Conservation (phyloP, 306 rosid species). For the Malus orientalis region DNA sequence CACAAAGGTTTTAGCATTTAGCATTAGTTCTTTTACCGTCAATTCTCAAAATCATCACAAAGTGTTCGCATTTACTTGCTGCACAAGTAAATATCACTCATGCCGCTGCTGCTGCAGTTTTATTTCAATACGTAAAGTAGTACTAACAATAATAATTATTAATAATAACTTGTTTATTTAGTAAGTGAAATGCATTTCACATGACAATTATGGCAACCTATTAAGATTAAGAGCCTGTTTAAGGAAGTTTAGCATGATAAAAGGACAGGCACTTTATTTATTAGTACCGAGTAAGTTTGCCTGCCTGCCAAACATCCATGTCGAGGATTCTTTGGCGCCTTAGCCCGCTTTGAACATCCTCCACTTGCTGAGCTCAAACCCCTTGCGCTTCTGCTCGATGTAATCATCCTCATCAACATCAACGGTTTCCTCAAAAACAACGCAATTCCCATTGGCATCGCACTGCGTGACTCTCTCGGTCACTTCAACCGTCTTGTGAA, state of each 20-base stretch:
- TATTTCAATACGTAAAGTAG: no score
- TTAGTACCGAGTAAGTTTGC: not conserved
- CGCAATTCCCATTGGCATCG: constrained; percentile 1
- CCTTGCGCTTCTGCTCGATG: constrained; percentile 16
- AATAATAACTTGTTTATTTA: not conserved
- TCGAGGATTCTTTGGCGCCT: not conserved
- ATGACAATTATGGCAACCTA: not conserved
- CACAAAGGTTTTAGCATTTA: not conserved
- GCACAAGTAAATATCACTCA: not conserved
- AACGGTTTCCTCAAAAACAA: constrained; percentile 20
- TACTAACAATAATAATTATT: not conserved
- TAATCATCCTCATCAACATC: constrained; percentile 20
- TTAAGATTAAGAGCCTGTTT: not conserved
- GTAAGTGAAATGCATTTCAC: not conserved
- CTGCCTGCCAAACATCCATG: constrained; percentile 7
- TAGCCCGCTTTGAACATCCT: constrained; percentile 15
- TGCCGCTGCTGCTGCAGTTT: not conserved
- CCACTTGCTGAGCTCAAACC: constrained; percentile 25
- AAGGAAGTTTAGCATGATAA: not conserved
- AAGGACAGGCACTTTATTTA: constrained; percentile 1
- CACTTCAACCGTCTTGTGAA: constrained; percentile 30
- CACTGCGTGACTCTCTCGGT: constrained; percentile 16
- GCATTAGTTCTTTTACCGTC: not conserved
- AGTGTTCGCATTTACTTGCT: no score
- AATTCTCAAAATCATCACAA: not conserved